Base-by-base conservation (phyloP, 805 yeast species). In the Pichia eremophila region DNA sequence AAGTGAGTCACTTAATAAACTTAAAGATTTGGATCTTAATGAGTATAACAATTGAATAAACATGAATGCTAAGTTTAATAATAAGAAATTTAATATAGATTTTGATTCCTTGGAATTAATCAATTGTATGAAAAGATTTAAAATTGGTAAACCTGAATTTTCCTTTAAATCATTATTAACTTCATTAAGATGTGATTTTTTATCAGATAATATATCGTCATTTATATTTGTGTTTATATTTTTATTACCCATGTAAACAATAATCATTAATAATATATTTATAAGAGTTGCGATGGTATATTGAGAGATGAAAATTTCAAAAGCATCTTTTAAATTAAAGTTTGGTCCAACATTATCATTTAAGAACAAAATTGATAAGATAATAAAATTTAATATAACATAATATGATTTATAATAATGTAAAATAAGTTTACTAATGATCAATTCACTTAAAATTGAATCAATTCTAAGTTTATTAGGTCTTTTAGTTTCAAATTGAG, bases 1-100 rank as follows among this genome's bases (percentile, higher is more conserved):
- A 45, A 93, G 72, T 1, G 96, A 88, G 60, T 93, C 99, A 18
- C 96, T 88, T 45, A 93, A 65, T 25, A 93, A 70, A 11, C 99
- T 97, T 41, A 93, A 69, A 0, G 98, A 91, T 59, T 86, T 90
- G 1, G 98, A 89, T 51, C 95, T 74, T 66, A 93, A 84, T 0
- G 98, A 90, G 63, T 93, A 93, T 10, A 93, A 67, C 54, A 93
- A 72, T 67, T 93, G 99, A 39, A 93, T 81, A 58, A 93, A 79
- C 99, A 93, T 93, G 67, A 93, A 93, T 2, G 93, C 77, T 12
- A 95, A 79, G 65, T 93, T 93, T 51, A 93, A 72, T 53, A 91
- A 64, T 43, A 93, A 67, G 58, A 91, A 93, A 48, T 87, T 83
- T 65, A 93, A 90, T 31, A 93, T 93, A 12, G 95, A 88, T 51